Evolutionary conservation across 371 early-diverging fungal genomes (phyloP).

Genomic region (Apophysomyces trapeziformis): DNA sequence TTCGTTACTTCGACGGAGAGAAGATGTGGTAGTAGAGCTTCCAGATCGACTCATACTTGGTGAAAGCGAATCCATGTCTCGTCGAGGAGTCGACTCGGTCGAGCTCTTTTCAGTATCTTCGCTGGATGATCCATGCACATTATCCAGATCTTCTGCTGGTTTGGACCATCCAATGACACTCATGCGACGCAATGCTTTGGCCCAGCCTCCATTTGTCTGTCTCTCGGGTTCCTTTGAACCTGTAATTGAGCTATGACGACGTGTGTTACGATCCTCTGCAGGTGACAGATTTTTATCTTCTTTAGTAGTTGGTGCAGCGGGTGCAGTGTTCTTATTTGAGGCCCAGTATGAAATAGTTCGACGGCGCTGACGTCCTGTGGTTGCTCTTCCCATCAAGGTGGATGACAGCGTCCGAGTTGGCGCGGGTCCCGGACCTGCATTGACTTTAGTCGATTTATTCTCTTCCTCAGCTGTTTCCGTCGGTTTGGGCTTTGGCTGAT

Average conservation of each 20-base stretch:
- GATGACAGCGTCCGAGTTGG: conserved; percentile 43
- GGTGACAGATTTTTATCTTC: conserved; percentile 2
- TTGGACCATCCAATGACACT: conserved; percentile 50
- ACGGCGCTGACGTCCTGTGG: conserved; percentile 34
- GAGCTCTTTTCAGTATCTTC: conserved; percentile 20
- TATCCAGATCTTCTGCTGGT: conserved; percentile 13
- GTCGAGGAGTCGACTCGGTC: conserved; percentile 12
- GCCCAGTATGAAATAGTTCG: conserved; percentile 59
- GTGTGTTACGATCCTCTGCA: conserved; percentile 12
- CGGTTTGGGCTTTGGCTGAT: conserved; percentile 38
- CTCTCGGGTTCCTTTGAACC: conserved; percentile 19
- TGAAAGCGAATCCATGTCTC: conserved; percentile 27
- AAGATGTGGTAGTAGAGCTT: conserved; percentile 29
- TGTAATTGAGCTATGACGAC: conserved; percentile 25
- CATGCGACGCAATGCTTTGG: conserved; percentile 51
- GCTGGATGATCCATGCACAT: conserved; percentile 17
- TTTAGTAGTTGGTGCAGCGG: conserved; percentile 17
- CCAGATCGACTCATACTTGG: conserved; percentile 33
- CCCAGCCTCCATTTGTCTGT: conserved; percentile 42
- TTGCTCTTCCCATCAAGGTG: conserved; percentile 25
- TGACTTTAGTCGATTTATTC: conserved; percentile 12
- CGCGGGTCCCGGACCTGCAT: conserved; percentile 24
- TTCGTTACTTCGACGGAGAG: conserved; percentile 47
- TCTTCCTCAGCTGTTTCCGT: conserved; percentile 17
- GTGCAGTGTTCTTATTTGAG: conserved; percentile 19